A percentile compares a stretch with the other conserved stretches of the same genome.
Conservation (phyloP, 78 protist genomes). For the Planoprotostelium fungivorum region DNA sequence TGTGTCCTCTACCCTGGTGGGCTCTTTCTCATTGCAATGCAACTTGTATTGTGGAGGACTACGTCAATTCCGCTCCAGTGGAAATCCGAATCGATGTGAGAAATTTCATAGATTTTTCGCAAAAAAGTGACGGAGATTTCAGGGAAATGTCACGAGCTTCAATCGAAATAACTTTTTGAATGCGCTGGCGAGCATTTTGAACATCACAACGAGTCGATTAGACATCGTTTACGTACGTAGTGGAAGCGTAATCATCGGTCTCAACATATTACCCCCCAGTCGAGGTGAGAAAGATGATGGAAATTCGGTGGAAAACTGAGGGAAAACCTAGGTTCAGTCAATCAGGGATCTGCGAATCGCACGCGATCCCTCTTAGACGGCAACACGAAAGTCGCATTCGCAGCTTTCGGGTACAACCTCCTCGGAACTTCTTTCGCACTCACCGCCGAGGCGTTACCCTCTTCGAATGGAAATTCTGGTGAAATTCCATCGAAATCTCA, state of each 20-base stretch:
- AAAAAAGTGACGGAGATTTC: too few relatives aligned
- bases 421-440: too few relatives aligned
- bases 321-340: too few relatives aligned
- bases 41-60: background rate
- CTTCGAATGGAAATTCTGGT: background rate
- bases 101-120: too few relatives aligned
- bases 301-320: background rate
- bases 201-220: background rate
- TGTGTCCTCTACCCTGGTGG: background rate
- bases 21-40: background rate
- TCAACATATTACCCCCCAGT: background rate
- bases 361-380: too few relatives aligned
- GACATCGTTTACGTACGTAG: background rate
- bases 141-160: background rate
- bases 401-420: too few relatives aligned
- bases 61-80: background rate
- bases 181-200: background rate
- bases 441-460: too few relatives aligned
- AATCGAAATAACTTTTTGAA: background rate
- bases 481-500: background rate
- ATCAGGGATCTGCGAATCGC: too few relatives aligned
- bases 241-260: background rate
- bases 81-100: background rate
- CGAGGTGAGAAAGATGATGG: background rate
- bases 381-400: too few relatives aligned